Evolutionary conservation across 129 eudicot species (phyloP).

Genomic region (Pseudognaphalium luteoalbum): DNA sequence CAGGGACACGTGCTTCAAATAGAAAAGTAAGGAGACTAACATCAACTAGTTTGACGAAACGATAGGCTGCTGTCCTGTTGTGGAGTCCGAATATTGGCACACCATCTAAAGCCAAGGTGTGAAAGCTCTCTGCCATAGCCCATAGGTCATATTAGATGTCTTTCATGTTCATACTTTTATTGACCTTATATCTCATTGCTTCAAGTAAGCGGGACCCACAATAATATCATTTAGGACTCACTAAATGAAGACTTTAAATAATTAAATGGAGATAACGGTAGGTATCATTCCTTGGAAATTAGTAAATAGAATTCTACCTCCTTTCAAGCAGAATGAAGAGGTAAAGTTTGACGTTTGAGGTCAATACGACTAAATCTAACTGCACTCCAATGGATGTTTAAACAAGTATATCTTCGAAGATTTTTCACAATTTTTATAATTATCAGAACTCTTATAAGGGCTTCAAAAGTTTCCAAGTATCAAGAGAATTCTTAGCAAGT

Average conservation of each 20-base stretch:
- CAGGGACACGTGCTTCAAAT: not conserved
- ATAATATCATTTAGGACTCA: not conserved
- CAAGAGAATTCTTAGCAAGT: not conserved
- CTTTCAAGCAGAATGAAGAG: not conserved
- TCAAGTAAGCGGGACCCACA: not conserved
- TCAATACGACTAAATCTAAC: not conserved
- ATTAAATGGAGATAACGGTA: not conserved
- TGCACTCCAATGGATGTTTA: not conserved
- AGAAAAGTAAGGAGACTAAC: constrained; percentile 51
- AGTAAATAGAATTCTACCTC: not conserved
- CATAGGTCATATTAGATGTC: not conserved
- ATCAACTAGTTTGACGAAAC: constrained; percentile 91
- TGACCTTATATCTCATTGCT: not conserved
- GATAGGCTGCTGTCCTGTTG: constrained; percentile 90
- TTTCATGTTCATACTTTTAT: not conserved
- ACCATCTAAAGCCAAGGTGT: constrained; percentile 82
- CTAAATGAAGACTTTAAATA: not conserved
- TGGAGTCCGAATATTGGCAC: constrained; percentile 83
- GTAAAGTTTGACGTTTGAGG: not conserved
- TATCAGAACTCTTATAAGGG: not conserved
- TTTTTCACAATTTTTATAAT: not conserved
- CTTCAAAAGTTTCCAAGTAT: not conserved
- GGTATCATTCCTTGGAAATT: not conserved
- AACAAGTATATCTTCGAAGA: not conserved
- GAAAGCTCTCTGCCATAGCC: constrained; percentile 64